Evolutionary conservation across 345 rosid genomes (phyloP).

Genomic region (Chamaenerion angustifolium): DNA sequence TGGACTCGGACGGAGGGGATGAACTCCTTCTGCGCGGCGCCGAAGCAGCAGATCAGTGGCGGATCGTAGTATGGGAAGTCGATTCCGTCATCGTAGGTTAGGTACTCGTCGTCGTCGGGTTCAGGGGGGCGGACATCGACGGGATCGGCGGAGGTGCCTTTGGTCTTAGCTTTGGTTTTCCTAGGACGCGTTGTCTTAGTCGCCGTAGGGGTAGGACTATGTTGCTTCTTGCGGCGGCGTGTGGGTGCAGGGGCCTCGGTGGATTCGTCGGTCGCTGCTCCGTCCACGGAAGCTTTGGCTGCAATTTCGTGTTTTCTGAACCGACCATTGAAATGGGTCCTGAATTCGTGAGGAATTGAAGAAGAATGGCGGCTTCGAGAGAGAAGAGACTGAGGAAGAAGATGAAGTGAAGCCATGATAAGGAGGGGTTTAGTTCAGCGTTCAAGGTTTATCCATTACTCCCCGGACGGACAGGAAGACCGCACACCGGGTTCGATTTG

Average conservation of each 20-base stretch:
- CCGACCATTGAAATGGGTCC: conserved; percentile 11
- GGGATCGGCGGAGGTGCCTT: conserved; percentile 4
- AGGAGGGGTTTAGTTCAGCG: conserved; percentile 4
- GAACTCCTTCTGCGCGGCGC: conserved; percentile 70
- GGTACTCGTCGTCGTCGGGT: conserved; percentile 11
- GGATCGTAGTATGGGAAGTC: conserved; percentile 67
- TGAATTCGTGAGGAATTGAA: conserved; percentile 5
- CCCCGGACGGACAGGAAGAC: no score
- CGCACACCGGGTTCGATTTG: no score
- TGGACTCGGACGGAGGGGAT: conserved; percentile 73
- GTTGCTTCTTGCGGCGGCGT: conserved; percentile 58
- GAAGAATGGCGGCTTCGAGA: neutral
- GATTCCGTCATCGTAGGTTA: conserved; percentile 56
- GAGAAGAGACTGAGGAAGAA: conserved; percentile 21
- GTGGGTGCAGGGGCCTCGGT: conserved; percentile 38
- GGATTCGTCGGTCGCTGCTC: conserved; percentile 21
- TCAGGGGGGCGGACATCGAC: conserved; percentile 1
- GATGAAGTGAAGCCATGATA: conserved; percentile 48
- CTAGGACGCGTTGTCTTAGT: conserved; percentile 13
- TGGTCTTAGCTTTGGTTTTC: conserved; percentile 16
- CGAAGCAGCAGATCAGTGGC: conserved; percentile 79
- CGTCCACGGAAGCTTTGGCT: conserved; percentile 24
- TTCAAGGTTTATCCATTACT: conserved; percentile 32
- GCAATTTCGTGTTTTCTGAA: conserved; percentile 6
- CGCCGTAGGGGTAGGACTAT: conserved; percentile 14